These are phyloP conservation scores for Sphenostylis stenocarpa DNA, from an alignment of 306 rosid genomes.

Conservation along the genomic window DNA sequence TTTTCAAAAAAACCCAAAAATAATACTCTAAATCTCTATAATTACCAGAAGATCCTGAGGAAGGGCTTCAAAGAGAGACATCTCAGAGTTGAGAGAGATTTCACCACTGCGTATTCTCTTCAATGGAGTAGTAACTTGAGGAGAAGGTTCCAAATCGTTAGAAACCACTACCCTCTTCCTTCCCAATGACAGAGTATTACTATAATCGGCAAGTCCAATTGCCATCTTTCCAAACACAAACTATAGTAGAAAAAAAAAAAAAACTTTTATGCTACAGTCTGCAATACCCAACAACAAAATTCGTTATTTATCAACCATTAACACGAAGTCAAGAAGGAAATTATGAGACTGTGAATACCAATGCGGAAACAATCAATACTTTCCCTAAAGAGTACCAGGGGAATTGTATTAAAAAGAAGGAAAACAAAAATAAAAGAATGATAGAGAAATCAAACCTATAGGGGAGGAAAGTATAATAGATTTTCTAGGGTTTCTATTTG, in stretches of 20 bases:
- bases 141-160: slow-evolving; percentile 28
- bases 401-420: neutral
- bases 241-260: too few relatives aligned
- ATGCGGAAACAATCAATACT: neutral
- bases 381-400: neutral
- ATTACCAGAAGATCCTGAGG: slow-evolving; percentile 79
- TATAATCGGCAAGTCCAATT: slow-evolving; percentile 31
- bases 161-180: slow-evolving; percentile 59
- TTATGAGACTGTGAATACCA: neutral
- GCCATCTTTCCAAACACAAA: slow-evolving; percentile 23
- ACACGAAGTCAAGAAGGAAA: neutral
- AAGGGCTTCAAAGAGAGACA: slow-evolving; percentile 56
- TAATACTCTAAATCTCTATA: neutral
- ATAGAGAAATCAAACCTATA: slow-evolving; percentile 13
- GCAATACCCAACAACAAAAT: neutral
- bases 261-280: neutral
- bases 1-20: neutral
- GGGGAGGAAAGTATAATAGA: neutral
- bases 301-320: neutral
- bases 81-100: slow-evolving; percentile 21
- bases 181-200: slow-evolving; percentile 42
- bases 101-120: slow-evolving; percentile 46
- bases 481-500: slow-evolving; percentile 1
- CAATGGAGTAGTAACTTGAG: slow-evolving; percentile 37
- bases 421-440: neutral